Evolutionary conservation across 495 filamentous ascomycete genomes (phyloP).

Genomic region (Polyplosphaeria fusca): DNA sequence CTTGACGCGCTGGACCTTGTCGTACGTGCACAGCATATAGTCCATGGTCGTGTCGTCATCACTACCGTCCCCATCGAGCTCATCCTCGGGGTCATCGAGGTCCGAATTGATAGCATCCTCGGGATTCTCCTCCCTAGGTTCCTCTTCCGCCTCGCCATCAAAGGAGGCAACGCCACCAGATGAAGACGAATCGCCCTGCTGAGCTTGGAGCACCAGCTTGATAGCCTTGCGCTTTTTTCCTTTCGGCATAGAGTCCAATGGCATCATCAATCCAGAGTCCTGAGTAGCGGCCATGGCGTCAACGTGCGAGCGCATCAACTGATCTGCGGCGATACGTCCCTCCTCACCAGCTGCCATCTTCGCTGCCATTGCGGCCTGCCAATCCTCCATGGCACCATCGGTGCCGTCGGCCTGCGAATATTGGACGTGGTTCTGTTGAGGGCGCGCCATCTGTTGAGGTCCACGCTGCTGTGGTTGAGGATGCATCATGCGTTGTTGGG

Average conservation of each 20-base stretch:
- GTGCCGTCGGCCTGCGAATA: constrained; percentile 72
- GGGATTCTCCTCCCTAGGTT: constrained; percentile 55
- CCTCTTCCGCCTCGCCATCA: constrained; percentile 68
- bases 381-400: constrained; percentile 51
- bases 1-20: constrained; percentile 98
- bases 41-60: constrained; percentile 71
- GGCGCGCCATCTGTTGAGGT: constrained; percentile 43
- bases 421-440: constrained; percentile 25
- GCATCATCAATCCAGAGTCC: constrained; percentile 81
- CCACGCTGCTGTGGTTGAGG: constrained; percentile 40
- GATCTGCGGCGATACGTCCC: constrained; percentile 55
- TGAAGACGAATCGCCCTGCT: constrained; percentile 1
- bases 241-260: constrained; percentile 45
- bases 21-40: constrained; percentile 97
- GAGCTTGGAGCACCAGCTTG: constrained; percentile 30
- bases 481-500: constrained; percentile 16
- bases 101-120: constrained; percentile 99
- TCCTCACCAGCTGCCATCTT: constrained; percentile 45
- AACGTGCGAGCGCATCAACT: constrained; percentile 61
- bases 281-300: constrained; percentile 63
- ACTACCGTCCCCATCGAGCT: constrained; percentile 67
- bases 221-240: constrained; percentile 40
- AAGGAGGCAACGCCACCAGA: constrained; percentile 48
- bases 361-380: constrained; percentile 55
- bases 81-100: constrained; percentile 90